phyloP scores from a whole-genome alignment of 2,329 filamentous ascomycete species.

The Epichloe coenophiala region DNA sequence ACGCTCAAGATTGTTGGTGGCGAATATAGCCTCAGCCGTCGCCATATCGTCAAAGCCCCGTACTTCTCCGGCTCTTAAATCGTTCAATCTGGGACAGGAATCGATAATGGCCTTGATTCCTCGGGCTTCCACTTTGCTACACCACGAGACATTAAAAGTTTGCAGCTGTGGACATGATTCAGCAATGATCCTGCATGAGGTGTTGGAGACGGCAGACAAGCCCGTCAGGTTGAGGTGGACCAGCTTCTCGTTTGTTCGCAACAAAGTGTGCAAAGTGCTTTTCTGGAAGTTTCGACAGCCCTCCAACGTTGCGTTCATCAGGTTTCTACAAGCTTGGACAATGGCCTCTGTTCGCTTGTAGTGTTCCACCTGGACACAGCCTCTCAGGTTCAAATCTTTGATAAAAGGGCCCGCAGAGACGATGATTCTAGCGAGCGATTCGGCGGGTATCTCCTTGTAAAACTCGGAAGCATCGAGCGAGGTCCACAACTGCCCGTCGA shows the following conservation, averaged over 20 bases:
- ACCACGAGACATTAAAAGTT: conserved; percentile 85
- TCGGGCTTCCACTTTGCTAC: conserved; percentile 66
- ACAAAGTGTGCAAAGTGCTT: conserved; percentile 63
- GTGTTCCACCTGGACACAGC: conserved; percentile 79
- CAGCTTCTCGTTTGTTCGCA: conserved; percentile 60
- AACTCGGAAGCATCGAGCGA: conserved; percentile 74
- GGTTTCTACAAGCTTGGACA: conserved; percentile 72
- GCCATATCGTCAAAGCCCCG: conserved; percentile 62
- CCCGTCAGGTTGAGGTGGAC: conserved; percentile 81
- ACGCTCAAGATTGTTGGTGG: conserved; percentile 69
- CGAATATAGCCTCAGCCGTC: conserved; percentile 62
- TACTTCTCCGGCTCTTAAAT: conserved; percentile 73
- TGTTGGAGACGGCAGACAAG: conserved; percentile 65
- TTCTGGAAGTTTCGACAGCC: conserved; percentile 76
- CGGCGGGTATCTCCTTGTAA: conserved; percentile 74
- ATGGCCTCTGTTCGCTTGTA: conserved; percentile 66
- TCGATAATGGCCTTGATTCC: conserved; percentile 62
- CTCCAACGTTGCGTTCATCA: conserved; percentile 78
- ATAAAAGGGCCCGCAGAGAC: conserved; percentile 78
- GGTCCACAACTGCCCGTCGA: conserved; percentile 89
- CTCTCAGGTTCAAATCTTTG: conserved; percentile 76
- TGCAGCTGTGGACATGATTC: conserved; percentile 71
- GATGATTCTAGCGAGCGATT: conserved; percentile 75
- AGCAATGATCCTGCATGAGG: conserved; percentile 74
- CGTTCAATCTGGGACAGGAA: conserved; percentile 58